Evolutionary conservation across 2,329 filamentous ascomycete genomes (phyloP), one percentile per base, ranked within the genome.

Genomic region (Sphaerulina vaccinii): DNA sequence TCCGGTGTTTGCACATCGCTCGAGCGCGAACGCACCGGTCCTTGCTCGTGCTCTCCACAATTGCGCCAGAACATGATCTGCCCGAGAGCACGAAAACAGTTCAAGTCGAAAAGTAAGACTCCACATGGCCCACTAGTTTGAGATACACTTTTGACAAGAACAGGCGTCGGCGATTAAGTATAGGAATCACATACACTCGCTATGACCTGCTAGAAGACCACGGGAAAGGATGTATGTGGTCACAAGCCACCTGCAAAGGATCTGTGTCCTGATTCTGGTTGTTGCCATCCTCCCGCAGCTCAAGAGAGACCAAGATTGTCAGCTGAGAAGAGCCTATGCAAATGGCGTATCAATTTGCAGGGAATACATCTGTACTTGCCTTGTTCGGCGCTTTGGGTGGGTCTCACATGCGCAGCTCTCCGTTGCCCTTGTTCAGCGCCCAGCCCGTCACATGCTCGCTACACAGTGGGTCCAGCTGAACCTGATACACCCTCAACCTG

Each of bases 31-130:
- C 45, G 45, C 45, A 49, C 45, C 32, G 45, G 37, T 36, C 45
- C 36, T 15, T 35, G 32, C 32, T 35, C 6, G n/a, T 24, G 19
- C 22, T 24, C 49, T 47, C 42, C 49, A 47, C 49, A 41, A 42
- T 47, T 32, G 38, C 49, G 49, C 36, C 42, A 52, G 43, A 47
- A 19, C 36, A 38, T 52, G 50, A 52, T 52, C 50, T 29, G 29
- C 41, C n/a, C n/a, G n/a, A n/a, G 27, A 32, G 35, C 41, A 21
- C 32, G 41, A 21, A 22, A 18, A 44, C n/a, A 18, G 41, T 29
- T 21, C 22, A 43, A 43, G 27, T 18, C 21, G 13, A 13, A 37
- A 52, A 42, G 21, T 39, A 44, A 49, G 50, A 44, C 50, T 40
- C 50, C 50, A 48, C 50, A 52, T 33, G 50, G 43, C 19, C 37